Evolutionary conservation across 2,329 filamentous ascomycete genomes (phyloP), one percentile per base, ranked within the genome.

Genomic region (Pseudophaeomoniella oleicola): DNA sequence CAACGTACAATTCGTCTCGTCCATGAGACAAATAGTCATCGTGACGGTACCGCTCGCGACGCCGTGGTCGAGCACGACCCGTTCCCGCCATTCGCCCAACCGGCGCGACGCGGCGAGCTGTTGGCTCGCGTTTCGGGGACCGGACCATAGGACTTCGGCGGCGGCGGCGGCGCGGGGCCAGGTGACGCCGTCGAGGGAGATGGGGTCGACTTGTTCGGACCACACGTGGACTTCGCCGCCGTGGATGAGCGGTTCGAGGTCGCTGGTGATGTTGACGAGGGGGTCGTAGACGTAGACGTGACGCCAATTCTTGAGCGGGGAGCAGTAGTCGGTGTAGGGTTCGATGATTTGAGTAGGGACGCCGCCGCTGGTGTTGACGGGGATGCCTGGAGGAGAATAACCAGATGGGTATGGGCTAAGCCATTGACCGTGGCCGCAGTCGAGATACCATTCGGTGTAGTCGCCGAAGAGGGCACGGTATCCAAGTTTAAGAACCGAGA

Each of bases 211-310:
- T 61, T 75, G 71, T 52, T 93, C 86, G 44, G 71, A 72, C 84
- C 84, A 94, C 39, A 85, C 71, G 38, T 82, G 80, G 12, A 79
- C 74, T 60, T 93, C 86, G 16, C 84, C 86, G 32, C 86, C 86
- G 5, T 90, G 56, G 2, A 93, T 78, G 10, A 83, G 69, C 50
- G 78, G 67, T 16, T 74, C 71, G 31, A 74, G 57, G 16, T 75
- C 66, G 6, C 57, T 59, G 0, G 78, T 70, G 3, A 93, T 65
- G 32, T 72, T 72, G 2, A 61, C 66, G 3, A 76, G 62, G 0
- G 85, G 85, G 52, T 93, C 78, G 56, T 88, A 81, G 14, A 75
- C 72, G 65, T 93, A 93, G 40, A 88, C 69, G 17, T 83, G 64
- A 4, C 75, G 72, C 86, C 86, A 94, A 60, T 72, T 82, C 63